phyloP scores from a whole-genome alignment of 148 eudicot genomes.

The Polygonum aviculare region DNA sequence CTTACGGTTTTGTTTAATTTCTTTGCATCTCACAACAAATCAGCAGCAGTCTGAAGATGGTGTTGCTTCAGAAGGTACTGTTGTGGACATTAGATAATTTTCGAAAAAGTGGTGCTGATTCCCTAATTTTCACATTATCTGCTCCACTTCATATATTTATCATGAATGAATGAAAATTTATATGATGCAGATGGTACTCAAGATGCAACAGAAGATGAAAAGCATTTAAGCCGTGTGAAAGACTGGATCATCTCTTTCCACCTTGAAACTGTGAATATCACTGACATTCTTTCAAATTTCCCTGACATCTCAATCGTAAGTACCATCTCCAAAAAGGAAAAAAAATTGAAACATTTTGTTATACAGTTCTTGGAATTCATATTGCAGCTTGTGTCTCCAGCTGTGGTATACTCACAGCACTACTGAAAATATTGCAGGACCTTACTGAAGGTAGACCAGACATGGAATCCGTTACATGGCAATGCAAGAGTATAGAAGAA shows the following conservation, averaged over 20 bases:
- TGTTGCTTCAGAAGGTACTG: constrained; percentile 1
- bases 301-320: constrained; percentile 77
- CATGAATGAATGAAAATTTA: background rate
- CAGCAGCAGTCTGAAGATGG: background rate
- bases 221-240: constrained; percentile 59
- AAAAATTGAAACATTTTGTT: background rate
- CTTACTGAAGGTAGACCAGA: constrained; percentile 64
- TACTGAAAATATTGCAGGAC: constrained; percentile 43
- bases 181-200: constrained; percentile 67
- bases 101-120: background rate
- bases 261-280: constrained; percentile 51
- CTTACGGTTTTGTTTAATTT: background rate
- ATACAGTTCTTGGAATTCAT: background rate
- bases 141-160: background rate
- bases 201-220: constrained; percentile 82
- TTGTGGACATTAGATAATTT: background rate
- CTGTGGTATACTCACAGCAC: background rate
- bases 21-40: background rate
- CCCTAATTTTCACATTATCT: background rate
- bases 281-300: constrained; percentile 70
- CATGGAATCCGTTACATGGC: constrained; percentile 3
- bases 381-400: background rate
- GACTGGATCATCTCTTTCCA: constrained; percentile 69
- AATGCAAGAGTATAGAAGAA: background rate
- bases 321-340: background rate